Conservation (phyloP, 306 rosid species). For the Betula pendula region DNA sequence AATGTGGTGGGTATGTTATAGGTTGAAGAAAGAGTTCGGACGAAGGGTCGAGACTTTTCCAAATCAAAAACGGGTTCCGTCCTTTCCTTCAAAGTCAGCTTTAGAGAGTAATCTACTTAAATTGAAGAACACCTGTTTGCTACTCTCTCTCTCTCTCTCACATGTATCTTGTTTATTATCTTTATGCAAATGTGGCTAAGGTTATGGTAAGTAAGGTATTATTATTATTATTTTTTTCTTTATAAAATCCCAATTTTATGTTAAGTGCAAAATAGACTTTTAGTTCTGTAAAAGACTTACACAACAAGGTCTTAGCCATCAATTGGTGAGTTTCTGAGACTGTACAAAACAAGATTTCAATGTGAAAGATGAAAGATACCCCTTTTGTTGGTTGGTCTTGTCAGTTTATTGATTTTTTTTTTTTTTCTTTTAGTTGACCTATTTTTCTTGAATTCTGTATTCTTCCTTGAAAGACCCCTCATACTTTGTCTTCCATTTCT, state of each 20-base stretch:
- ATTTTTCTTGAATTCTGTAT: background rate
- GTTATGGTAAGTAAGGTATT: background rate
- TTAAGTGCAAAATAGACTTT: background rate
- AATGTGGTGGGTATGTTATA: slow-evolving; percentile 29
- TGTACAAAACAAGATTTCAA: background rate
- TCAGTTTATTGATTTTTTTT: background rate
- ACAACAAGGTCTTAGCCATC: background rate
- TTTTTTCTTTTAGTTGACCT: background rate
- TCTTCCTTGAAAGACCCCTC: background rate
- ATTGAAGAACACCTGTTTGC: background rate
- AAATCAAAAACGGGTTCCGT: slow-evolving; percentile 86
- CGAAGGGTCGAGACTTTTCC: slow-evolving; percentile 70
- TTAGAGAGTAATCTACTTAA: slow-evolving; percentile 69
- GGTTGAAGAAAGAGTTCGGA: slow-evolving; percentile 83
- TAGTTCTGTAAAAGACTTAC: background rate
- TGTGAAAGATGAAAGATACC: background rate
- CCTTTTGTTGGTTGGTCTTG: background rate
- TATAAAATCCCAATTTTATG: background rate
- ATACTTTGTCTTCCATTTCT: background rate
- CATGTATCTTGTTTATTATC: background rate
- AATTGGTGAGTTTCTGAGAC: background rate
- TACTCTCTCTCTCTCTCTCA: background rate
- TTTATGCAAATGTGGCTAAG: background rate
- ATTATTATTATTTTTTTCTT: too few species aligned
- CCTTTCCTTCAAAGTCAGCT: slow-evolving; percentile 90